A percentile compares a stretch with the other conserved stretches of the same genome.
Conservation (phyloP, 768 basidiomycete genomes). For the Pleurotus djamor region DNA sequence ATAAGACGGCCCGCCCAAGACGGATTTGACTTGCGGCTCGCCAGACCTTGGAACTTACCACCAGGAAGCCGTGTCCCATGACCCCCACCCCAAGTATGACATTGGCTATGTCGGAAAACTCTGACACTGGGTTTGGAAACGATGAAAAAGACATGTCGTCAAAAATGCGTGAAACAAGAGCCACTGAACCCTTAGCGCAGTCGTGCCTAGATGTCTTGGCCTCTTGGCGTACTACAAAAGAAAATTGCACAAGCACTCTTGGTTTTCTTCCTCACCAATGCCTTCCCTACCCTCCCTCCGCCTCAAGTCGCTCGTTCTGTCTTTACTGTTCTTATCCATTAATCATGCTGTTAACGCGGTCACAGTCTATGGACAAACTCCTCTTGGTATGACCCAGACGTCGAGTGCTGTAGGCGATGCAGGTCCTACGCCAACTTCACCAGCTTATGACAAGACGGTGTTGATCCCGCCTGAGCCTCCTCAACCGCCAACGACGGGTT, state of each 20-base stretch:
- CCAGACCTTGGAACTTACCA: no score
- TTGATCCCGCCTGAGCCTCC: slow-evolving; percentile 6
- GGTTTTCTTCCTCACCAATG: not conserved
- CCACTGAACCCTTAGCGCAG: no score
- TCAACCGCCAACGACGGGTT: slow-evolving; percentile 9
- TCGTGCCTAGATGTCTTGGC: not conserved
- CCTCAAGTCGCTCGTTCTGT: slow-evolving; percentile 6
- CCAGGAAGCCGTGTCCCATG: no score
- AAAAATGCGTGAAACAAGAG: no score
- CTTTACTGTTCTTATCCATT: not conserved
- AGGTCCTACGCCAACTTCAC: not conserved
- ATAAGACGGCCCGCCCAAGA: no score
- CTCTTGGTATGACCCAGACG: not conserved
- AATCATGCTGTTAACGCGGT: slow-evolving; percentile 1
- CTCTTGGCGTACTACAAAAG: slow-evolving; percentile 6
- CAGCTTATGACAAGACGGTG: slow-evolving; percentile 8
- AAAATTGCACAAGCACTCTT: not conserved
- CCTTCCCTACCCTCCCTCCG: not conserved
- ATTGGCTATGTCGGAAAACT: no score
- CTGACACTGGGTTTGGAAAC: no score
- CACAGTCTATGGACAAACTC: slow-evolving; percentile 6
- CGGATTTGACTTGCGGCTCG: no score
- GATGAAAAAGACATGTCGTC: no score
- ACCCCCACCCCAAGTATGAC: no score
- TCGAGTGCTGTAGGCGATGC: not conserved